A percentile compares a stretch with the other conserved stretches of the same genome.
Evolutionary conservation across 1,284 basidiomycete species (phyloP).

Genomic region (Pyrrhoderma noxium): DNA sequence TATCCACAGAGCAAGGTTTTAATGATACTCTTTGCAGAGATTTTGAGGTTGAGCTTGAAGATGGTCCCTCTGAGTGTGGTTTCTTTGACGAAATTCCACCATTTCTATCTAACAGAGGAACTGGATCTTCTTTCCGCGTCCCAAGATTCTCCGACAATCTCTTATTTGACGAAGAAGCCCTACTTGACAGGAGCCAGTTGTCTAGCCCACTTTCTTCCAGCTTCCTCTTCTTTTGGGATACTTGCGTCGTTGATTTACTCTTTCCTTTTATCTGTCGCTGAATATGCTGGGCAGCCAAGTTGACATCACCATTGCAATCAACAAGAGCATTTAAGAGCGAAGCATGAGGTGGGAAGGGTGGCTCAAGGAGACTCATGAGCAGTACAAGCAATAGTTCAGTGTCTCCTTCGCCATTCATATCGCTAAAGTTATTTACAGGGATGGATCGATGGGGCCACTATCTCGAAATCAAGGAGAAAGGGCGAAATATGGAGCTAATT

Average conservation of each 20-base stretch:
- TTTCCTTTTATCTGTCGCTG: constrained; percentile 28
- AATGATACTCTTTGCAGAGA: too few relatives aligned
- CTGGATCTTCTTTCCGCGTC: too few relatives aligned
- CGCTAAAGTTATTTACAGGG: too few relatives aligned
- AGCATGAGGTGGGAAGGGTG: constrained; percentile 30
- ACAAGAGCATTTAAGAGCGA: constrained; percentile 57
- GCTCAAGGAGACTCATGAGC: constrained; percentile 50
- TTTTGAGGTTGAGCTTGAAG: not conserved
- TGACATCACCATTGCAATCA: constrained; percentile 50
- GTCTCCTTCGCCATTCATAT: too few relatives aligned
- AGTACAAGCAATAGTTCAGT: constrained; percentile 65
- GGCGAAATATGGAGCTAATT: too few relatives aligned
- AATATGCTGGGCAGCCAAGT: constrained; percentile 53
- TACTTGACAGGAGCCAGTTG: constrained; percentile 39
- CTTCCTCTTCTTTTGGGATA: constrained; percentile 32
- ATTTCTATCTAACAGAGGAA: too few relatives aligned
- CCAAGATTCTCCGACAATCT: too few relatives aligned
- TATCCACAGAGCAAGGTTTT: constrained; percentile 16
- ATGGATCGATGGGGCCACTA: too few relatives aligned
- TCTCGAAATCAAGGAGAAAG: too few relatives aligned
- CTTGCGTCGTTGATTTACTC: not conserved
- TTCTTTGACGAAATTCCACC: too few relatives aligned
- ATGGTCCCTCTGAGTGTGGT: too few relatives aligned
- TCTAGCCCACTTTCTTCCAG: constrained; percentile 37
- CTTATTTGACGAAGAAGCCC: too few relatives aligned